These are phyloP conservation scores for Beta lomatogona DNA, from an alignment of 179 eudicot species.

Conservation along the genomic window DNA sequence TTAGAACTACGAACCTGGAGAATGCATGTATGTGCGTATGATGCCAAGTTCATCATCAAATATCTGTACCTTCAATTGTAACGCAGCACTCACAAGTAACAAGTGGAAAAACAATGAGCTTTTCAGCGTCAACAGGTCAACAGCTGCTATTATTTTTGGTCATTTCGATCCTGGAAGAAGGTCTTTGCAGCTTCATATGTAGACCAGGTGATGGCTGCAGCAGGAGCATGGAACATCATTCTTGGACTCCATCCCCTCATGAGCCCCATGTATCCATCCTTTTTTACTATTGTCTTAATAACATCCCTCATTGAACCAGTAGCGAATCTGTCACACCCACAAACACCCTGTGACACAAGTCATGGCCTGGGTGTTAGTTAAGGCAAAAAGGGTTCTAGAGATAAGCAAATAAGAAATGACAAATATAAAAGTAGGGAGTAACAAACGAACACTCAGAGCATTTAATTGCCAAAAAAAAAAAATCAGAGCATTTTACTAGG, in stretches of 20 bases:
- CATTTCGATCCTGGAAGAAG: conserved; percentile 62
- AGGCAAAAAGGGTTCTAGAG: not conserved
- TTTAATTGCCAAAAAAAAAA: no score
- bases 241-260: conserved; percentile 49
- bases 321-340: conserved; percentile 89
- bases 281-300: conserved; percentile 6
- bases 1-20: conserved; percentile 22
- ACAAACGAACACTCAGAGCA: not conserved
- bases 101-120: conserved; percentile 15
- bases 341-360: conserved; percentile 67
- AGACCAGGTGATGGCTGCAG: conserved; percentile 97
- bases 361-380: not conserved
- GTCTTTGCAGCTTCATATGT: conserved; percentile 86
- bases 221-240: conserved; percentile 96
- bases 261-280: conserved; percentile 19
- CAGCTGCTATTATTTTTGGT: conserved; percentile 22
- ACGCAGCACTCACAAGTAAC: conserved; percentile 8
- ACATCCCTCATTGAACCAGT: conserved; percentile 26
- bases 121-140: conserved; percentile 29
- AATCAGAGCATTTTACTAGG: not conserved
- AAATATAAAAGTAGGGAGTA: not conserved
- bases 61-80: conserved; percentile 26
- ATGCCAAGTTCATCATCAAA: conserved; percentile 15
- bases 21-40: conserved; percentile 15
- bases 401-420: not conserved